Conservation (phyloP, 768 basidiomycete species). For the Podaxis sp. region DNA sequence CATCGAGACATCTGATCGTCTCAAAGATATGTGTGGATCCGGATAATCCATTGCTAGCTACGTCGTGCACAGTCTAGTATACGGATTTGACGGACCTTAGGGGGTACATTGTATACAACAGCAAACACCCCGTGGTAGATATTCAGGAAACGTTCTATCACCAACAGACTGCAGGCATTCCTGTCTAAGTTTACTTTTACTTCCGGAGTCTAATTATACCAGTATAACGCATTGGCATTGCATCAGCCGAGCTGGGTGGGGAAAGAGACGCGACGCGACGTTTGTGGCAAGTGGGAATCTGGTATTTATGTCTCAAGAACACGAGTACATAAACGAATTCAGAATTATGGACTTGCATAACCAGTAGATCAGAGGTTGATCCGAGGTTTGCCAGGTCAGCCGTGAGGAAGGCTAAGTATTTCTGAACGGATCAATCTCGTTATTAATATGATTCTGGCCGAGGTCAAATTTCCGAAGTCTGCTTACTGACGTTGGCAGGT, state of each 20-base stretch:
- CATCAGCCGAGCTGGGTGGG: background rate
- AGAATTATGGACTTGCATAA: background rate
- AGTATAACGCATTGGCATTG: background rate
- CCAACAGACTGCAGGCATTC: no score
- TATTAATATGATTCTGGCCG: background rate
- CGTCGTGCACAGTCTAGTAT: no score
- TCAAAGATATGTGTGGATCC: no score
- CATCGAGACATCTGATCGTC: no score
- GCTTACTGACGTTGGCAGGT: background rate
- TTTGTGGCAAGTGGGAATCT: background rate
- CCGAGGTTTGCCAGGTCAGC: constrained; percentile 6
- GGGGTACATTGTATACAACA: no score
- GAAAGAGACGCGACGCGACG: background rate
- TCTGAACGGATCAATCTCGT: constrained; percentile 6
- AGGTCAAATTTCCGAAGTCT: background rate
- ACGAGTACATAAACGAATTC: no score
- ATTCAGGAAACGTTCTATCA: no score
- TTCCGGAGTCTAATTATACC: background rate
- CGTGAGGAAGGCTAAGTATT: background rate
- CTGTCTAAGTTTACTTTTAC: no score
- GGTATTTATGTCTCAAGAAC: no score
- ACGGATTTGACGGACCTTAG: no score
- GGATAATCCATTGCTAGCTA: no score
- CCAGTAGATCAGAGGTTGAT: constrained; percentile 8
- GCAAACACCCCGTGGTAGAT: no score